phyloP scores from a whole-genome alignment of 208 protist species.

The Perkinsela sp. region DNA sequence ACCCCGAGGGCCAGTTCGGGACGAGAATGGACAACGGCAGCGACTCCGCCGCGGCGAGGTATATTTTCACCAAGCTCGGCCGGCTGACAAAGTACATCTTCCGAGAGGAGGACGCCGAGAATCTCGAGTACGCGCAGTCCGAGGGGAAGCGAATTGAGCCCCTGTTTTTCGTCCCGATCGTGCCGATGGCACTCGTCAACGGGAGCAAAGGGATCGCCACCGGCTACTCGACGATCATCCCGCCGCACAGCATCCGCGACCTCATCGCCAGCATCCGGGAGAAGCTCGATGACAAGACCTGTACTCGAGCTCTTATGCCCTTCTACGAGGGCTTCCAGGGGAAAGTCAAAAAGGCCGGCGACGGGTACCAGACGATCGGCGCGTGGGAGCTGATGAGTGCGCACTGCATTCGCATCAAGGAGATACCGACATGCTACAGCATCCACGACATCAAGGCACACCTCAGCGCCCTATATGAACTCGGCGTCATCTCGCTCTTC shows the following conservation, averaged over 20 bases:
- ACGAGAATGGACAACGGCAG: slow-evolving; percentile 84
- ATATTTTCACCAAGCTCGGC: slow-evolving; percentile 79
- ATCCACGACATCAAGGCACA: slow-evolving; percentile 6
- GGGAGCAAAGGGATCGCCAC: slow-evolving; percentile 95
- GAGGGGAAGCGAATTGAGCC: slow-evolving; percentile 94
- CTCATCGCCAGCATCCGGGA: slow-evolving; percentile 53
- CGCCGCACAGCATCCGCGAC: slow-evolving; percentile 82
- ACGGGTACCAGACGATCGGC: slow-evolving; percentile 25
- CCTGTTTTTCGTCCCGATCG: slow-evolving; percentile 88
- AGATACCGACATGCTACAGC: not conserved
- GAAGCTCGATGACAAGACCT: slow-evolving; percentile 45
- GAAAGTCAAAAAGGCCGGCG: slow-evolving; percentile 17
- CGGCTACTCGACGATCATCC: slow-evolving; percentile 78
- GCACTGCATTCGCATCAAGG: not conserved
- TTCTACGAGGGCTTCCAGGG: slow-evolving; percentile 85
- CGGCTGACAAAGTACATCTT: slow-evolving; percentile 83
- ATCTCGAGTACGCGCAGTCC: slow-evolving; percentile 87
- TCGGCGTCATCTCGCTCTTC: slow-evolving; percentile 11
- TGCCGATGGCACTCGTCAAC: slow-evolving; percentile 98
- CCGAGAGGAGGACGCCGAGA: slow-evolving; percentile 73
- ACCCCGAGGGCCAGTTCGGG: slow-evolving; percentile 94
- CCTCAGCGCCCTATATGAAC: slow-evolving; percentile 38
- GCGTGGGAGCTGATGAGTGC: slow-evolving; percentile 5
- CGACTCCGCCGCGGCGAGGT: slow-evolving; percentile 81
- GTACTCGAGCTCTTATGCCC: slow-evolving; percentile 29